These are phyloP conservation scores for Acanthamoeba castellanii DNA, from an alignment of 208 protist genomes.

Conservation along the genomic window DNA sequence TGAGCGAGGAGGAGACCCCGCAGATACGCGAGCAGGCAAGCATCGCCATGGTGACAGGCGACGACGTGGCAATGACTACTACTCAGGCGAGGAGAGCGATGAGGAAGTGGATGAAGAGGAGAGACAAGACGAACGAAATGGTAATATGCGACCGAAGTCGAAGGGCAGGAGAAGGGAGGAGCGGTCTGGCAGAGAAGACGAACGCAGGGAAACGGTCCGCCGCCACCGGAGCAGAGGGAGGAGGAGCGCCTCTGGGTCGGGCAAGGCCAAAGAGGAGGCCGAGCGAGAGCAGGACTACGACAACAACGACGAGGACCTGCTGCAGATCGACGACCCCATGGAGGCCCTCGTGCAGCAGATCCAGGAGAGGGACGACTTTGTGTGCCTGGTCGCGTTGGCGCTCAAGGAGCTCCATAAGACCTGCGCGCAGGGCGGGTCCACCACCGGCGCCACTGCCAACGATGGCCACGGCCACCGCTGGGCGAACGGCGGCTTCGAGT, in stretches of 20 bases:
- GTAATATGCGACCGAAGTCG: no score
- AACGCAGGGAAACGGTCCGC: no score
- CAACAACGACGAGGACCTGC: background rate
- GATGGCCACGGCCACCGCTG: background rate
- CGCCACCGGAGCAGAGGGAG: background rate
- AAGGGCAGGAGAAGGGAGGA: no score
- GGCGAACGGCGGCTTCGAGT: background rate
- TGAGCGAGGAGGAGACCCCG: no score
- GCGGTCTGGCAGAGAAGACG: no score
- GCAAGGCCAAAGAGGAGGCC: background rate
- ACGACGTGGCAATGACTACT: background rate
- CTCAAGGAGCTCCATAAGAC: conserved; percentile 49
- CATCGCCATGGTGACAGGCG: background rate
- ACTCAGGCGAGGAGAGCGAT: no score
- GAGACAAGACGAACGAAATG: no score
- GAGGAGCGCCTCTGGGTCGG: background rate
- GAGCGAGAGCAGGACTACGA: background rate
- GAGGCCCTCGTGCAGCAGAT: background rate
- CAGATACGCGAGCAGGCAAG: background rate
- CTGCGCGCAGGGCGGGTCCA: background rate
- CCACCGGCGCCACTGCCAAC: background rate
- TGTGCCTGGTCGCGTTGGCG: background rate
- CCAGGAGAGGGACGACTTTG: conserved; percentile 13
- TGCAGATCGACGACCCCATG: background rate
- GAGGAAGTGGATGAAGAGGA: no score